Conservation (phyloP, 1,284 basidiomycete genomes). For the Microbotryum saponariae region DNA sequence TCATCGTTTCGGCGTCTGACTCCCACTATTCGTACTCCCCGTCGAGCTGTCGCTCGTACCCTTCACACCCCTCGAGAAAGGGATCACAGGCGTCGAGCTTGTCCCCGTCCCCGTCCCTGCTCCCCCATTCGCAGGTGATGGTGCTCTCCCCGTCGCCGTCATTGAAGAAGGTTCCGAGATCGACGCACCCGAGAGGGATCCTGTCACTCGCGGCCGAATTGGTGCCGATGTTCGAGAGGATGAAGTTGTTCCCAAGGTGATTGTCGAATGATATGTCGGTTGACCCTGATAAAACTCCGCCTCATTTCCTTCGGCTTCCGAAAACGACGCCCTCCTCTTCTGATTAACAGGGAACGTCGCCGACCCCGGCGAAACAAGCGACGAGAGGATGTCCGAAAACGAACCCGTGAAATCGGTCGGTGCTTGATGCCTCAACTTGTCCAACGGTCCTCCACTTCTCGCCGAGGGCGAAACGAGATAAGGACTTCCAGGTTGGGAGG, state of each 20-base stretch:
- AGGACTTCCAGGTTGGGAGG: neutral
- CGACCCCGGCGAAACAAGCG: slow-evolving; percentile 6
- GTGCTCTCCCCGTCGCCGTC: neutral
- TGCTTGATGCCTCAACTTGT: neutral
- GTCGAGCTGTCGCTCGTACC: too few species aligned
- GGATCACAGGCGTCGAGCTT: too few species aligned
- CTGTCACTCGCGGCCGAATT: neutral
- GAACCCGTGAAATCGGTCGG: neutral
- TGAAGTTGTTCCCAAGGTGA: neutral
- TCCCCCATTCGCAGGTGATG: neutral
- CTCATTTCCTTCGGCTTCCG: neutral
- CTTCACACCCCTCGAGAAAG: too few species aligned
- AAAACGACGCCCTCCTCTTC: neutral
- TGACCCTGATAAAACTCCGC: neutral
- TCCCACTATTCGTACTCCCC: too few species aligned
- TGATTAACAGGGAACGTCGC: neutral
- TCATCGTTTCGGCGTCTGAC: too few species aligned
- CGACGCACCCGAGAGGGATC: neutral
- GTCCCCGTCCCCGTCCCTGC: neutral
- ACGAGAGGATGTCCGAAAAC: slow-evolving; percentile 12
- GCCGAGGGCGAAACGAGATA: slow-evolving; percentile 1
- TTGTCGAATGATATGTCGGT: neutral
- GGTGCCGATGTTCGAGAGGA: neutral
- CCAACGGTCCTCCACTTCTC: slow-evolving; percentile 1
- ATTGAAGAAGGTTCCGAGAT: neutral